phyloP scores from a whole-genome alignment of 768 basidiomycete genomes.

The Lactarius tabidus region DNA sequence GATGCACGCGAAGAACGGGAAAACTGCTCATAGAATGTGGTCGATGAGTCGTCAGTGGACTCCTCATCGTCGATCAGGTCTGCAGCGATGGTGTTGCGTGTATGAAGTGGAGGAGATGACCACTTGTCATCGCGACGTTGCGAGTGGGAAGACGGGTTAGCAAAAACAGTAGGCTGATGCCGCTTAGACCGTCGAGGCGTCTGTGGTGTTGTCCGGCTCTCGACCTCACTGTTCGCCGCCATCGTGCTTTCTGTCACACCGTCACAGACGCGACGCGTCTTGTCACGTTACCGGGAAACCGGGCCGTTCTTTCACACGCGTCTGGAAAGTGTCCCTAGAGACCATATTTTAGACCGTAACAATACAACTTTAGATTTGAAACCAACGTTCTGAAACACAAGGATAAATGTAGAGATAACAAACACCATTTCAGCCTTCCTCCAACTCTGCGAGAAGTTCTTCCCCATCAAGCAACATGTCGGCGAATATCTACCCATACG shows the following conservation, averaged over 20 bases:
- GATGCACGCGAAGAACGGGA: constrained; percentile 8
- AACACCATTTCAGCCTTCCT: neutral
- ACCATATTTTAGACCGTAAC: too few relatives aligned
- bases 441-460: constrained; percentile 15
- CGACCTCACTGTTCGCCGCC: neutral
- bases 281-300: neutral
- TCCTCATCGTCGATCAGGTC: constrained; percentile 26
- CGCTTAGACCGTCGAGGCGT: constrained; percentile 25
- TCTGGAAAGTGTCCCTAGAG: too few relatives aligned
- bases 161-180: constrained; percentile 20
- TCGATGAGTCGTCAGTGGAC: neutral
- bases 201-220: constrained; percentile 5
- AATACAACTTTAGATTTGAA: too few relatives aligned
- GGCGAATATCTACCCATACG: constrained; percentile 11
- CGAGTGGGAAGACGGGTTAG: neutral
- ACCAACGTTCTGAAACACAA: too few relatives aligned
- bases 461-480: constrained; percentile 16
- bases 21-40: constrained; percentile 19
- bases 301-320: too few relatives aligned
- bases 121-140: constrained; percentile 16
- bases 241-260: neutral
- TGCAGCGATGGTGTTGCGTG: constrained; percentile 13
- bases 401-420: neutral
- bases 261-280: neutral
- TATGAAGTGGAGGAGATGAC: constrained; percentile 16